phyloP scores from a whole-genome alignment of 257 asterid species.

The Marsdenia floribunda region DNA sequence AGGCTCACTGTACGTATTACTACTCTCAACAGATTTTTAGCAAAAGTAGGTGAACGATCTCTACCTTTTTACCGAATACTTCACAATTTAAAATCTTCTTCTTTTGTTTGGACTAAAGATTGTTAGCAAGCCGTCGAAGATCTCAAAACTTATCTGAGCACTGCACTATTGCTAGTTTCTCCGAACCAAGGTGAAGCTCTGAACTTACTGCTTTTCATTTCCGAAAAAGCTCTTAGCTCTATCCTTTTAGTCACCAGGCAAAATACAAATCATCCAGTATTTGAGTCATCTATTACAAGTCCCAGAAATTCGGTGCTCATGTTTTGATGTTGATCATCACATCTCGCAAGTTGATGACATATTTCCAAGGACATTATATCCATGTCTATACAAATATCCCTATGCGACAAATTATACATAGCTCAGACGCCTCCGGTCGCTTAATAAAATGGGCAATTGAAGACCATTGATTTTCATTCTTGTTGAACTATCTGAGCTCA shows the following conservation, averaged over 20 bases:
- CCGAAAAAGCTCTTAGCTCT: neutral
- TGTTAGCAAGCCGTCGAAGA: neutral
- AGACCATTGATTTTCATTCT: neutral
- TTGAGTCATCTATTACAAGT: too few relatives aligned
- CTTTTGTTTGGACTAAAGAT: too few relatives aligned
- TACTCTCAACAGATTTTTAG: neutral
- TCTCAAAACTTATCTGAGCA: neutral
- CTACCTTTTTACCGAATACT: neutral
- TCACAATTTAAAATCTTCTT: too few relatives aligned
- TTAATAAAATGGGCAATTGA: neutral
- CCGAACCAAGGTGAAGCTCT: neutral
- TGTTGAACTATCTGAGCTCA: neutral
- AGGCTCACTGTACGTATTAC: neutral
- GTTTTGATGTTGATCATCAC: neutral
- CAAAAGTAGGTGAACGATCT: neutral
- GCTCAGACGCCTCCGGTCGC: neutral
- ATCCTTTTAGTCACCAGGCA: neutral
- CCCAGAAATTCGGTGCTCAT: neutral
- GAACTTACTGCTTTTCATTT: neutral
- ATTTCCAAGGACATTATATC: too few relatives aligned
- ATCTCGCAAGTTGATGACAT: neutral
- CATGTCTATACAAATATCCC: neutral
- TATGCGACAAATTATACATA: neutral
- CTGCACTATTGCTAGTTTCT: neutral
- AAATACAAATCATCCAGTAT: neutral